Conservation (phyloP, 169 alveolate genomes). For the Theileria annulata region DNA sequence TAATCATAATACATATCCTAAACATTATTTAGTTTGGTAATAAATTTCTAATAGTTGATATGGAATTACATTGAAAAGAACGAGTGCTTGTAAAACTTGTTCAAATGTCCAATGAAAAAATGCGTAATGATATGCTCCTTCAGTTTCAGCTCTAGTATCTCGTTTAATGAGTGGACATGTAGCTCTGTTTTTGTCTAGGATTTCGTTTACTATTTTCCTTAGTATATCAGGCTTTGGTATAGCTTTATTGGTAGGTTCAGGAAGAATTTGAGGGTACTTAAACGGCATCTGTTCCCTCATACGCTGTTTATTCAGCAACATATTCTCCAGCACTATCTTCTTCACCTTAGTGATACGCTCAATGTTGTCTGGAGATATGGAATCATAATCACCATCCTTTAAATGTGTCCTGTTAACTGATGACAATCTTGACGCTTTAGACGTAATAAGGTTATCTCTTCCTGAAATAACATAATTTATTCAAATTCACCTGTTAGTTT, state of each 20-base stretch:
- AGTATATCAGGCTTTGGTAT: slow-evolving; percentile 18
- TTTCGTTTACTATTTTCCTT: slow-evolving; percentile 36
- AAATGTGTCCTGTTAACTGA: not conserved
- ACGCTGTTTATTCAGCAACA: slow-evolving; percentile 1
- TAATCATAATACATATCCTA: slow-evolving; percentile 64
- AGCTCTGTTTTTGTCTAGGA: slow-evolving; percentile 38
- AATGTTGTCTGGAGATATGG: slow-evolving; percentile 10
- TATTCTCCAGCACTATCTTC: slow-evolving; percentile 15
- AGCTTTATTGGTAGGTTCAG: slow-evolving; percentile 48
- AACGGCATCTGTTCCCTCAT: slow-evolving; percentile 22
- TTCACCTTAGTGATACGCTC: slow-evolving; percentile 32
- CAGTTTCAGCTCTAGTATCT: slow-evolving; percentile 54
- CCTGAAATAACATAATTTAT: slow-evolving; percentile 5
- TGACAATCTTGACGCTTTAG: not conserved
- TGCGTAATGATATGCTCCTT: slow-evolving; percentile 73
- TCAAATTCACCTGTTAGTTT: not conserved
- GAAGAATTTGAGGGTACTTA: slow-evolving; percentile 27
- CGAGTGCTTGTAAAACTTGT: slow-evolving; percentile 70
- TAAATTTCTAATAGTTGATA: no score
- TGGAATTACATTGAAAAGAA: slow-evolving; percentile 66
- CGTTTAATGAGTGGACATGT: slow-evolving; percentile 24
- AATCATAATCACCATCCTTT: slow-evolving; percentile 2
- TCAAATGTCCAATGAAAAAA: slow-evolving; percentile 74
- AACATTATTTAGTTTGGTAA: slow-evolving; percentile 3
- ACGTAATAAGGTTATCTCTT: not conserved